These are phyloP conservation scores for Colletotrichum sansevieriae DNA, from an alignment of 2,329 filamentous ascomycete genomes.

Conservation along the genomic window DNA sequence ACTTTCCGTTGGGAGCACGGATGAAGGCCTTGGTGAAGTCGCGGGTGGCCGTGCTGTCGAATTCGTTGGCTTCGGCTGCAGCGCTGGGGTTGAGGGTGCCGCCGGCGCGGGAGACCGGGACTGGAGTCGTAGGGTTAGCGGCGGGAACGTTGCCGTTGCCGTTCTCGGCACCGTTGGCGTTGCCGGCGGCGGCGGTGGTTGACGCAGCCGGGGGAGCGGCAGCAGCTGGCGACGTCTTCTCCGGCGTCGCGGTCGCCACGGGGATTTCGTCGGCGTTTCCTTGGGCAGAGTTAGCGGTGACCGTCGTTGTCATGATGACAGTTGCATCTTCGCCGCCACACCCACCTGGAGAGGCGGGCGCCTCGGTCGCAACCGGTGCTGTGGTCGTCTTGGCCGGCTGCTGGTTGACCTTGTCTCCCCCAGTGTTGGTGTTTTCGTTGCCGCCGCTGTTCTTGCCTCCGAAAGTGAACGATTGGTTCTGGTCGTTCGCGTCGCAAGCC, in stretches of 20 bases:
- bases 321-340: constrained; percentile 20
- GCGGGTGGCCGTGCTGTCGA: constrained; percentile 61
- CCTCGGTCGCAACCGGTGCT: constrained; percentile 17
- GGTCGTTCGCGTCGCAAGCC: constrained; percentile 55
- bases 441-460: constrained; percentile 39
- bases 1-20: constrained; percentile 61
- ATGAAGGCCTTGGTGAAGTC: constrained; percentile 61
- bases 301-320: constrained; percentile 28
- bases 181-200: constrained; percentile 13
- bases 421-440: constrained; percentile 17
- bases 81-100: constrained; percentile 63
- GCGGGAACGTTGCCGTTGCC: constrained; percentile 44
- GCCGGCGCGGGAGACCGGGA: constrained; percentile 65
- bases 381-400: constrained; percentile 11
- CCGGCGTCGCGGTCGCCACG: constrained; percentile 11
- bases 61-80: constrained; percentile 61
- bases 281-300: constrained; percentile 13
- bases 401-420: neutral
- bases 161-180: constrained; percentile 10
- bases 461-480: constrained; percentile 58
- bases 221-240: constrained; percentile 2
- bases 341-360: neutral
- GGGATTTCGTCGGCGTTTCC: constrained; percentile 19
- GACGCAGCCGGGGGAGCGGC: constrained; percentile 5
- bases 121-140: constrained; percentile 56